Percentiles rank a stretch among this genome's conserved stretches.
Evolutionary conservation across 2,329 filamentous ascomycete species (phyloP).

Genomic region (Pseudohalonectria lignicola): DNA sequence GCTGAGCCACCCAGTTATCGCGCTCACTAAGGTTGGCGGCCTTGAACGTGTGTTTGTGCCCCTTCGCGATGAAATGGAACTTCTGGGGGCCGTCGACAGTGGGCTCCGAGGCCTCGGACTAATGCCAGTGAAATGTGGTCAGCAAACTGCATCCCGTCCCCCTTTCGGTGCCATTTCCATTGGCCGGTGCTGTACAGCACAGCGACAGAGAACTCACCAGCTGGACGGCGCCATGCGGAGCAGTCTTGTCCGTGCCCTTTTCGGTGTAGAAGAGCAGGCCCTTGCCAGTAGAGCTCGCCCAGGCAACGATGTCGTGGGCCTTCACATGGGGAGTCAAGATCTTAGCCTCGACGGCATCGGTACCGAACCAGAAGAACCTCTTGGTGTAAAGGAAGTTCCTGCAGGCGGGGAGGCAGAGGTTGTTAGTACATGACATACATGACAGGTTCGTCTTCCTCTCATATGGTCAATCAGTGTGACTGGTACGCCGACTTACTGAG

Average conservation of each 20-base stretch:
- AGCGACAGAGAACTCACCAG: constrained; percentile 58
- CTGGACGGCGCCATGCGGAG: constrained; percentile 73
- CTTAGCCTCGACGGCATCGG: constrained; percentile 63
- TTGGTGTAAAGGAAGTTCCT: constrained; percentile 87
- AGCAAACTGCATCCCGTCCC: no score
- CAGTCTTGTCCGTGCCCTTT: constrained; percentile 69
- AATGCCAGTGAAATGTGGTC: constrained; percentile 9
- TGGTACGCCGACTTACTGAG: constrained; percentile 66
- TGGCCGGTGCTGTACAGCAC: no score
- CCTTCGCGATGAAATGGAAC: constrained; percentile 76
- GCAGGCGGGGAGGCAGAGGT: constrained; percentile 4
- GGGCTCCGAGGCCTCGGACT: constrained; percentile 58
- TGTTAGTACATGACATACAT: no score
- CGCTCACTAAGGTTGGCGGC: constrained; percentile 64
- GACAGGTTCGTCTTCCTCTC: no score
- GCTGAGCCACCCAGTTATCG: constrained; percentile 80
- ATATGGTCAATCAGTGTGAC: no score
- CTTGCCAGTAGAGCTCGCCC: constrained; percentile 90
- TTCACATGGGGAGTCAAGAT: constrained; percentile 69
- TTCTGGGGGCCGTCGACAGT: constrained; percentile 65
- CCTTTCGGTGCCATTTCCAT: no score
- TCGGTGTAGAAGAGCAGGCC: constrained; percentile 88
- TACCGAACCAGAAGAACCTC: constrained; percentile 83
- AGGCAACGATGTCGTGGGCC: constrained; percentile 72
- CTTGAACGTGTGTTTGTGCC: constrained; percentile 93